Base-by-base conservation (phyloP, 441 rosid genomes). In the Geranium incanum region DNA sequence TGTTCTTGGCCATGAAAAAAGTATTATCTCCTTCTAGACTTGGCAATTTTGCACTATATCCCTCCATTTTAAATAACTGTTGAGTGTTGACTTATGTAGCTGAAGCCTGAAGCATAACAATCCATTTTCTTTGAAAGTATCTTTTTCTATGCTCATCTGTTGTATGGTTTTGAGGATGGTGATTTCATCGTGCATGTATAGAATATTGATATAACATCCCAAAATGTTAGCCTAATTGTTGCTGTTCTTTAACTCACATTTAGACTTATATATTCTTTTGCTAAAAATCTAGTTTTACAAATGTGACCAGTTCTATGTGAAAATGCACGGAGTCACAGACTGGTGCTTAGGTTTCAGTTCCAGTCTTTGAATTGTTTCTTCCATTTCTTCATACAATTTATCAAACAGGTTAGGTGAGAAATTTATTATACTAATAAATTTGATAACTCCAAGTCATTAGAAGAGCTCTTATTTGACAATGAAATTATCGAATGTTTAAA, bases 311-410 rank as follows among this genome's bases (percentile, higher is more conserved):
- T 50, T 50, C 59, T 16, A 50, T 50, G 3, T 50, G 16, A 50
- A 50, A 50, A 50, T 50, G 59, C 59, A 50, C 3, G 59, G 59
- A 18, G 16, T 50, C 59, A 50, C 59, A n/a, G 18, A 50, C 59
- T n/a, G 59, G n/a, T 50, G 18, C 59, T 50, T n/a, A 50, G 59
- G 59, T 18, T 50, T 50, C 59, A 50, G 19, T 15, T 60, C 65
- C 65, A 60, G 8, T 60, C 4, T 60, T 60, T 4, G 21, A 60
- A 21, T 60, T 21, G 36, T 60, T 60, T 60, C 65, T 23, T 60
- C 65, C 9, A 4, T 60, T 60, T 8, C 4, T 60, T 60, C 36
- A 60, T 12, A 15, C 65, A 60, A 60, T 21, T 60, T 19, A 19
- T 33, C 65, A 21, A 19, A 60, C 3, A 3, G 19, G 65, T 19